A percentile compares a stretch with the other conserved stretches of the same genome.
Evolutionary conservation across 2,329 filamentous ascomycete species (phyloP).

Genomic region (Plectosphaerella plurivora): DNA sequence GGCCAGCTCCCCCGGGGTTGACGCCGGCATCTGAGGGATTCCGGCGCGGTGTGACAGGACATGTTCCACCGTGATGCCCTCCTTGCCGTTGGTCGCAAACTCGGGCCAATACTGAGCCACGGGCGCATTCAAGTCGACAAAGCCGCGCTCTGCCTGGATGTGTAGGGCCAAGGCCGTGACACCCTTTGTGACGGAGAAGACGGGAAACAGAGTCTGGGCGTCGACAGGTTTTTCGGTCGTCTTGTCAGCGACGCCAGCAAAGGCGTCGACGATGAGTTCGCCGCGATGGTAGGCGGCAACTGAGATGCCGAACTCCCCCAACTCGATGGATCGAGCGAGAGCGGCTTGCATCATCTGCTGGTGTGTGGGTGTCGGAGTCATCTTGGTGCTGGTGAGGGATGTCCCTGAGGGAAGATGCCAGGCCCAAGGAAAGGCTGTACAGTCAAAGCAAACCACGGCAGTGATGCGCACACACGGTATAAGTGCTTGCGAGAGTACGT

Average conservation of each 20-base stretch:
- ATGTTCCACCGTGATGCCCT: constrained; percentile 32
- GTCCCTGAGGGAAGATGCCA: no score
- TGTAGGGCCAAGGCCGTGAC: constrained; percentile 32
- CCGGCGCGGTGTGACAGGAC: constrained; percentile 27
- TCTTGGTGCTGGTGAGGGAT: background rate
- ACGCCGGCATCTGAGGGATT: background rate
- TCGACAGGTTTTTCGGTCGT: background rate
- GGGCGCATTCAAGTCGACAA: constrained; percentile 27
- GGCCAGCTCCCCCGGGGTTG: background rate
- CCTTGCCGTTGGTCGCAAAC: constrained; percentile 35
- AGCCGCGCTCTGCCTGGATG: constrained; percentile 31
- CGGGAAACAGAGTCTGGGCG: constrained; percentile 29
- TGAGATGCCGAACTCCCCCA: background rate
- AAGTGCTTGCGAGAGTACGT: no score
- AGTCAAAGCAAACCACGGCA: no score
- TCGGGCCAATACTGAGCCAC: constrained; percentile 38
- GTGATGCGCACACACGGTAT: no score
- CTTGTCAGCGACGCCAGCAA: background rate
- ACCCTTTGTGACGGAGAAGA: constrained; percentile 36
- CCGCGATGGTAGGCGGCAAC: background rate
- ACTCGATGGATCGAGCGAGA: background rate
- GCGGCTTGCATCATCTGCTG: background rate
- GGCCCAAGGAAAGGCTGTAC: no score
- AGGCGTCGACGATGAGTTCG: background rate
- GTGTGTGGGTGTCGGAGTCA: background rate